These are phyloP conservation scores for Niveomyces coronatus DNA, from an alignment of 2,329 filamentous ascomycete genomes.

Conservation along the genomic window DNA sequence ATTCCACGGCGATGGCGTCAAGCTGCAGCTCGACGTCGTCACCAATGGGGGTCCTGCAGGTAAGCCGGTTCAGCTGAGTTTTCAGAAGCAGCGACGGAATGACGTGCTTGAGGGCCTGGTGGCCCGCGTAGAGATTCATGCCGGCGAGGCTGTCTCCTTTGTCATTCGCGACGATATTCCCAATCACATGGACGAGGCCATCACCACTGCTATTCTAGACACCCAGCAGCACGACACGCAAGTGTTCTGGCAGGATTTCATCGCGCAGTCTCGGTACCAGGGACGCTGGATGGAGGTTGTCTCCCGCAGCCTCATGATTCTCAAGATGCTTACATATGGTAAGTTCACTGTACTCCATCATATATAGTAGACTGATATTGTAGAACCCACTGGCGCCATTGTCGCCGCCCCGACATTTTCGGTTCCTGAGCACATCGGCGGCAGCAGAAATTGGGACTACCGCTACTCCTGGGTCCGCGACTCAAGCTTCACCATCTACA, in stretches of 20 bases:
- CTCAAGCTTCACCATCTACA: slow-evolving; percentile 68
- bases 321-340: slow-evolving; percentile 64
- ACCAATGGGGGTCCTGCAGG: slow-evolving; percentile 42
- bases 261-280: slow-evolving; percentile 58
- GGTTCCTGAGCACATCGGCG: slow-evolving; percentile 63
- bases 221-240: slow-evolving; percentile 59
- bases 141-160: slow-evolving; percentile 61
- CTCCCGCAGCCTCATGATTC: slow-evolving; percentile 57
- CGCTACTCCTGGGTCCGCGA: slow-evolving; percentile 72
- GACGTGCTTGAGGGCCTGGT: slow-evolving; percentile 51
- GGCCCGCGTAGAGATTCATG: slow-evolving; percentile 46
- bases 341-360: not conserved
- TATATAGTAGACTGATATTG: not conserved
- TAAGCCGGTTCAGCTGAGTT: slow-evolving; percentile 40
- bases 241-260: slow-evolving; percentile 64
- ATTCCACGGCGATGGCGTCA: slow-evolving; percentile 48
- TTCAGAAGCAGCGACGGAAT: slow-evolving; percentile 41
- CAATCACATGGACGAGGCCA: slow-evolving; percentile 45
- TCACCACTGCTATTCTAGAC: slow-evolving; percentile 49
- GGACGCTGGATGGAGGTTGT: slow-evolving; percentile 66
- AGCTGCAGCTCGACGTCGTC: slow-evolving; percentile 58
- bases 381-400: slow-evolving; percentile 67
- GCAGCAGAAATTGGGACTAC: slow-evolving; percentile 59
- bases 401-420: slow-evolving; percentile 70
- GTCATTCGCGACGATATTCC: slow-evolving; percentile 53